A percentile compares a stretch with the other conserved stretches of the same genome.
These are phyloP conservation scores for Phascolomyces articulosus DNA, from an alignment of 371 early-diverging fungal genomes.

Conservation along the genomic window DNA sequence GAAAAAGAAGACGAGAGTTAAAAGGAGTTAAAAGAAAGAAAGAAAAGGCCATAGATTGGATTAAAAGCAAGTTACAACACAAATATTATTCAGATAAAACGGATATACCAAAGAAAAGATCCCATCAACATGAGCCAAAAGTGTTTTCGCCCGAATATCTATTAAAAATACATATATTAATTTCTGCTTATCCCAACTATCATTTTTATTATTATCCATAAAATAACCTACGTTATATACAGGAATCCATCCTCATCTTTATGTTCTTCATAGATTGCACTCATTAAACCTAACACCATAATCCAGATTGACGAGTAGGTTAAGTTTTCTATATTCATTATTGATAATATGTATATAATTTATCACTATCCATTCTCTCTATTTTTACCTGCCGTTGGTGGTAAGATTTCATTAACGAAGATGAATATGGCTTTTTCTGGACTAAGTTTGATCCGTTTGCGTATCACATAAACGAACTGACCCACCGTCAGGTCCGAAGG, in stretches of 20 bases:
- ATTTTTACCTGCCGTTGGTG: constrained; percentile 74
- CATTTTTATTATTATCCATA: not conserved
- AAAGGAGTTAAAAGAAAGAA: no score
- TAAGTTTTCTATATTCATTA: not conserved
- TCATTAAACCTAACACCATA: constrained; percentile 71
- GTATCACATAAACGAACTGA: constrained; percentile 96
- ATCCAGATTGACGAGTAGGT: no score
- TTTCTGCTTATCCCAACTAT: not conserved
- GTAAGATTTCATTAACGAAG: constrained; percentile 95
- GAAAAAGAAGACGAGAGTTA: no score
- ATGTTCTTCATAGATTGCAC: constrained; percentile 90
- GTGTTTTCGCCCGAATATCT: constrained; percentile 88
- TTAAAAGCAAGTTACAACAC: no score
- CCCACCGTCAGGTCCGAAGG: constrained; percentile 96
- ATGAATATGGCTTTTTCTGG: constrained; percentile 98
- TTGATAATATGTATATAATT: not conserved
- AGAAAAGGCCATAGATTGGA: no score
- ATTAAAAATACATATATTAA: constrained; percentile 1
- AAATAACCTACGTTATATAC: constrained; percentile 74
- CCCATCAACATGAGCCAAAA: constrained; percentile 53
- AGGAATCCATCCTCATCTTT: constrained; percentile 97
- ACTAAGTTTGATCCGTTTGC: constrained; percentile 90
- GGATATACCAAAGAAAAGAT: no score
- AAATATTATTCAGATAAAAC: no score
- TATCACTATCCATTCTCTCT: not conserved